Percentiles rank a stretch among this genome's conserved stretches.
phyloP scores from a whole-genome alignment of 2,329 filamentous ascomycete species.

The Aspergillus carbonarius region DNA sequence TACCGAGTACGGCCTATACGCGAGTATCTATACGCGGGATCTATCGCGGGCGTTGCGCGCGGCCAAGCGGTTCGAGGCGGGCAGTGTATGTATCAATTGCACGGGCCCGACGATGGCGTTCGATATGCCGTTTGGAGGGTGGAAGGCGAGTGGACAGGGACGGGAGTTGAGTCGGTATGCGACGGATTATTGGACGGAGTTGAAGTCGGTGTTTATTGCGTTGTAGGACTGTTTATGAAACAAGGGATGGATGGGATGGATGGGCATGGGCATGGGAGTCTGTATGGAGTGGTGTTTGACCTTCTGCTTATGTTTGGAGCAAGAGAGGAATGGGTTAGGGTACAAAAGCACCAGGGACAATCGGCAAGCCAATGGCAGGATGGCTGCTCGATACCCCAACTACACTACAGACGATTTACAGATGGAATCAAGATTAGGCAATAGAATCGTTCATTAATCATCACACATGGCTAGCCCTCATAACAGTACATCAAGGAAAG shows the following conservation, averaged over 20 bases:
- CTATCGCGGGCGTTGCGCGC: slow-evolving; percentile 78
- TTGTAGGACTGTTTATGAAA: background rate
- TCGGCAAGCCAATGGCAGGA: no score
- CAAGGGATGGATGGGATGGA: background rate
- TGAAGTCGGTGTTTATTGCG: slow-evolving; percentile 37
- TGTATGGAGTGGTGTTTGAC: no score
- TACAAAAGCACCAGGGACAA: no score
- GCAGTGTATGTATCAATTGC: slow-evolving; percentile 63
- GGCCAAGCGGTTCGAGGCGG: slow-evolving; percentile 63
- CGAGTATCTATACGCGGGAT: slow-evolving; percentile 73
- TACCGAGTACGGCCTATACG: slow-evolving; percentile 73
- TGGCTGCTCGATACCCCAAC: no score
- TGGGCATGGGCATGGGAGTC: background rate
- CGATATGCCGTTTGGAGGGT: slow-evolving; percentile 33
- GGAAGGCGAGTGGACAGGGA: slow-evolving; percentile 45
- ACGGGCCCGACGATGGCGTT: slow-evolving; percentile 64
- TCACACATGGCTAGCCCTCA: background rate
- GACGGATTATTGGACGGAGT: slow-evolving; percentile 44
- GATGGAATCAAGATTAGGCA: background rate
- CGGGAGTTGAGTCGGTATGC: slow-evolving; percentile 45
- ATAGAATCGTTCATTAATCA: background rate
- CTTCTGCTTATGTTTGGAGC: no score
- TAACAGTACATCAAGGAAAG: slow-evolving; percentile 1
- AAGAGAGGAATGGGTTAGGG: no score
- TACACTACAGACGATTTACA: no score